Base-by-base conservation (phyloP, 75 land plant genomes). In the Sequoia sempervirens region DNA sequence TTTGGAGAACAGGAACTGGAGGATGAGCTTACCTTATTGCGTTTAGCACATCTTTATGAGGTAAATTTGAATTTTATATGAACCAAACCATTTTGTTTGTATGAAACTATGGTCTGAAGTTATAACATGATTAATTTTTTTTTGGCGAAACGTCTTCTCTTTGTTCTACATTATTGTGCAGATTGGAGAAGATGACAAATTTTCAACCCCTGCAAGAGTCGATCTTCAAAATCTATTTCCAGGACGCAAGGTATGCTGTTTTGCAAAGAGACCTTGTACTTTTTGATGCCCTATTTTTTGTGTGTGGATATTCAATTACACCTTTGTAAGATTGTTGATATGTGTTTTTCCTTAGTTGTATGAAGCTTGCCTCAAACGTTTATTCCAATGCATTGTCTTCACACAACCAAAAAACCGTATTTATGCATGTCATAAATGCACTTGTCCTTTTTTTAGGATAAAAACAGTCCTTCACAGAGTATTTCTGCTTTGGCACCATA, bases 1-100 rank as follows among this genome's bases (percentile, higher is more conserved):
- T 26, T 78, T 78, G 80, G 47, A 43, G 46, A 41, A 45, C 66
- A 88, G 89, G 89, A 88, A 74, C 18, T 87, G 61, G 80, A 84
- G 38, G 85, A 88, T 72, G 68, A 69, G 66, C 50, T 64, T 66
- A 85, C 88, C 45, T 83, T 88, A 50, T 40, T 88, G 43, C 84
- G 89, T 38, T 85, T 88, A n/a, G 89, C 89, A 28, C 86, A 88
- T 53, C 78, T 88, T 52, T 88, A 83, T 50, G 89, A 88, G 89
- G 89, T 88, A 78, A 61, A 37, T 9, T 40, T 78, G 80, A 43
- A 78, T 78, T 45, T 38, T 78, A 26, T 45, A 45, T 45, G 12
- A 45, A 45, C 28, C 8, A 10, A 43, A 41, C 13, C 12, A n/a
- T 78, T 45, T 41, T 45, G n/a, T 43, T 78, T 78, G 45, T 78